Evolutionary conservation across 257 asterid genomes (phyloP).

Genomic region (Scutellaria barbata): DNA sequence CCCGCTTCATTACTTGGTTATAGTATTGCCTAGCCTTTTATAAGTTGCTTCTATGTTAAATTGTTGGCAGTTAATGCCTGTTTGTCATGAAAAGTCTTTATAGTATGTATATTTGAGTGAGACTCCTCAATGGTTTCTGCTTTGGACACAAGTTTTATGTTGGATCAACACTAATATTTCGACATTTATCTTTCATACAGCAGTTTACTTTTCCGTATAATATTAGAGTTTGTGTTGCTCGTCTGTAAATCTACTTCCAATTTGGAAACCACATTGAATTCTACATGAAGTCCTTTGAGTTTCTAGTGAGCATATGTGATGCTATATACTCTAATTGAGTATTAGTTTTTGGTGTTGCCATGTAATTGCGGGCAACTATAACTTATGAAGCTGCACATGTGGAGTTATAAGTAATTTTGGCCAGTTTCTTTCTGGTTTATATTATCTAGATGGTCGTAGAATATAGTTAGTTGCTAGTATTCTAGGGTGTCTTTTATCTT

Average conservation of each 20-base stretch:
- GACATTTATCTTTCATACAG: background rate
- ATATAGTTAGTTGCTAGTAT: constrained; percentile 1
- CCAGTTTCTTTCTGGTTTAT: constrained; percentile 2
- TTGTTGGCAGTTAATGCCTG: background rate
- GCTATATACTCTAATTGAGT: background rate
- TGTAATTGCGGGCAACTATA: background rate
- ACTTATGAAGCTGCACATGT: background rate
- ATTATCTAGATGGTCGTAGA: background rate
- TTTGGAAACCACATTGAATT: no score
- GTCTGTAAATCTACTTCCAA: constrained; percentile 11
- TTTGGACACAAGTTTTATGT: background rate
- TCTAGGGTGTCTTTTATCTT: background rate
- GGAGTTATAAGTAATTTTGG: background rate
- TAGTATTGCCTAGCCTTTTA: background rate
- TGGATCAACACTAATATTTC: background rate
- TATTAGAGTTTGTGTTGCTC: background rate
- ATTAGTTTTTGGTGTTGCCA: constrained; percentile 4
- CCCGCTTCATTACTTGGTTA: background rate
- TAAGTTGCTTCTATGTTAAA: constrained; percentile 6
- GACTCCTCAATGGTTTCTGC: background rate
- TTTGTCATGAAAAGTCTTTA: background rate
- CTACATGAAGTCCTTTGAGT: background rate
- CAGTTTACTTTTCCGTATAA: background rate
- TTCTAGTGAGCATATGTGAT: background rate
- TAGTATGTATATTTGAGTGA: background rate